phyloP scores from a whole-genome alignment of 2,329 filamentous ascomycete genomes.

The Aspergillus caelatus region DNA sequence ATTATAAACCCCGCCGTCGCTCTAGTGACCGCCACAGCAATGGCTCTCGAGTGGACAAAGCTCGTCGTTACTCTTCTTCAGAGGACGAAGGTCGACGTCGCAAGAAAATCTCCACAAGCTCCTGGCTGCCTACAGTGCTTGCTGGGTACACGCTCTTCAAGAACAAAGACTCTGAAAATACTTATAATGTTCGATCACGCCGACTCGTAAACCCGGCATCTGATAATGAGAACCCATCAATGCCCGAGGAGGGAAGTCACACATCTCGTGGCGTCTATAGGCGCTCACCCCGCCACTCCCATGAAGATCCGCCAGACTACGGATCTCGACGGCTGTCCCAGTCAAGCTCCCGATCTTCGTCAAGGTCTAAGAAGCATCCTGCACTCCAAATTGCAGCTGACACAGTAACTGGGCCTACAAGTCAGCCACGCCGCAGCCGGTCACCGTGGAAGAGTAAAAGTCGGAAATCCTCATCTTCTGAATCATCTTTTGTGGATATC shows the following conservation, averaged over 20 bases:
- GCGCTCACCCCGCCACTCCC: constrained; percentile 31
- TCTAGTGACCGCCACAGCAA: constrained; percentile 51
- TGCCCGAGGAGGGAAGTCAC: constrained; percentile 41
- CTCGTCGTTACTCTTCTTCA: constrained; percentile 59
- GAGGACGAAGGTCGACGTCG: constrained; percentile 52
- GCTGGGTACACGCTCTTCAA: constrained; percentile 58
- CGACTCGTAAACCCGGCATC: constrained; percentile 37
- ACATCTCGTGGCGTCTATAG: constrained; percentile 47
- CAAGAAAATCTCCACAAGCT: constrained; percentile 48
- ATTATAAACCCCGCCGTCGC: constrained; percentile 51
- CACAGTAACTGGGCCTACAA: too few relatives aligned
- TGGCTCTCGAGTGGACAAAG: constrained; percentile 58
- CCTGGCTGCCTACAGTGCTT: constrained; percentile 58
- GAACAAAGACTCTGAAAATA: constrained; percentile 61
- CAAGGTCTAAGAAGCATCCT: constrained; percentile 30
- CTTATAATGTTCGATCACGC: constrained; percentile 61
- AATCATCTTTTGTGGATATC: constrained; percentile 67
- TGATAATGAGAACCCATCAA: constrained; percentile 32
- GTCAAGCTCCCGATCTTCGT: constrained; percentile 46
- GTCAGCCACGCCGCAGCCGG: constrained; percentile 34
- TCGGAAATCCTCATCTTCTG: constrained; percentile 53
- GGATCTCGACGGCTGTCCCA: constrained; percentile 36
- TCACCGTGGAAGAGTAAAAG: constrained; percentile 37
- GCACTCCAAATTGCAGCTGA: constrained; percentile 31
- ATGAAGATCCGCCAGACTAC: constrained; percentile 26